A percentile compares a stretch with the other conserved stretches of the same genome.
These are phyloP conservation scores for Candida rishiriensis DNA, from an alignment of 805 yeast species.

Conservation along the genomic window DNA sequence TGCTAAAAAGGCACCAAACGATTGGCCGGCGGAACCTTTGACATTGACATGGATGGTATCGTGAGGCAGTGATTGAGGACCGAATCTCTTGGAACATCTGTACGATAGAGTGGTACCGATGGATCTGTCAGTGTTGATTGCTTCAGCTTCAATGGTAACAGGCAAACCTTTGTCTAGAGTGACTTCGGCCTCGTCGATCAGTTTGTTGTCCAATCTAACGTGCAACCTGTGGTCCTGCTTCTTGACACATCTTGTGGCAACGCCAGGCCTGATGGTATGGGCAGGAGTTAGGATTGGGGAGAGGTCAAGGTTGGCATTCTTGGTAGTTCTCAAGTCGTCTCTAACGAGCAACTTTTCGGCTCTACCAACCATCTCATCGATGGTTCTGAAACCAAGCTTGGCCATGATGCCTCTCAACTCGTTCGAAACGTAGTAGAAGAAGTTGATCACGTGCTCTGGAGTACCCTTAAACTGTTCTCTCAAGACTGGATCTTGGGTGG, in stretches of 20 bases:
- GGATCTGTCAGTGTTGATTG: constrained; percentile 94
- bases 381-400: constrained; percentile 86
- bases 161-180: constrained; percentile 97
- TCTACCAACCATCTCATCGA: constrained; percentile 97
- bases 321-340: constrained; percentile 79
- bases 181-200: constrained; percentile 91
- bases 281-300: constrained; percentile 96
- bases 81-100: constrained; percentile 88
- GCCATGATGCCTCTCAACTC: constrained; percentile 95
- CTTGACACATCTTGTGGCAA: constrained; percentile 85
- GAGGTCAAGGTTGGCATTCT: constrained; percentile 86
- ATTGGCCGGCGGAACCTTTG: constrained; percentile 95
- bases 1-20: constrained; percentile 96
- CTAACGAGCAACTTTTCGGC: constrained; percentile 86
- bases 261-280: constrained; percentile 93
- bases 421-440: constrained; percentile 90
- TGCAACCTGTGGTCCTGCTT: constrained; percentile 94
- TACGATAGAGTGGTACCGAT: constrained; percentile 93
- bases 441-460: constrained; percentile 97
- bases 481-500: constrained; percentile 94
- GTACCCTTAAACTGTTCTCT: constrained; percentile 92
- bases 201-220: constrained; percentile 89
- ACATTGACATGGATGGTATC: constrained; percentile 93
- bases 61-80: constrained; percentile 90
- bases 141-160: constrained; percentile 87